These are phyloP conservation scores for Pogostemon cablin DNA, from an alignment of 257 asterid genomes.

Conservation along the genomic window DNA sequence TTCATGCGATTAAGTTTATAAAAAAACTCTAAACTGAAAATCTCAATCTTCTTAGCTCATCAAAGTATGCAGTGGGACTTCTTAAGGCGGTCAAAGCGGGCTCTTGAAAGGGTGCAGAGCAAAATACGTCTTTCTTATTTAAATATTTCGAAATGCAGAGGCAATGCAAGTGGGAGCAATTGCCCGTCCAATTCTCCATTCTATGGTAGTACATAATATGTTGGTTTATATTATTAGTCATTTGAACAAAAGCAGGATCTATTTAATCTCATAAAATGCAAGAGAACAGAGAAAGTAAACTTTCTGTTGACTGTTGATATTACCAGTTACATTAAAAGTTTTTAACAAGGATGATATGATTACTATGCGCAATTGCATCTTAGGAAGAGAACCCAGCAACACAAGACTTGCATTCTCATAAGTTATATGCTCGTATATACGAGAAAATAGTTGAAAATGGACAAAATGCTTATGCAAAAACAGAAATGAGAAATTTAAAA, in stretches of 20 bases:
- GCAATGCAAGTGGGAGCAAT: slow-evolving; percentile 71
- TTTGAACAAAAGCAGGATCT: too few species aligned
- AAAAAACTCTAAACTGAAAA: too few species aligned
- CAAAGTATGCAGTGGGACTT: slow-evolving; percentile 63
- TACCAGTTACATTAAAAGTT: slow-evolving; percentile 83
- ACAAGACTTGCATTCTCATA: slow-evolving; percentile 38
- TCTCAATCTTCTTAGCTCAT: slow-evolving; percentile 28
- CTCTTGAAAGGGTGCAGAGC: slow-evolving; percentile 94
- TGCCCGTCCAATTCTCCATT: slow-evolving; percentile 98
- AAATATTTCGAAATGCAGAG: slow-evolving; percentile 76
- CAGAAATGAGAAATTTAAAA: not conserved
- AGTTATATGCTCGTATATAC: slow-evolving; percentile 89
- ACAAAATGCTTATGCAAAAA: not conserved
- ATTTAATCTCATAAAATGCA: too few species aligned
- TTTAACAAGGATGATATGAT: slow-evolving; percentile 53
- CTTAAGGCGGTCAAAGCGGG: slow-evolving; percentile 77
- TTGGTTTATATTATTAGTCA: not conserved
- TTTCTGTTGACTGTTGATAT: not conserved
- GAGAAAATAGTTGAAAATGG: slow-evolving; percentile 11
- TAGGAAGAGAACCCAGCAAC: too few species aligned
- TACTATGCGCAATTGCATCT: too few species aligned
- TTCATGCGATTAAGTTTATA: too few species aligned
- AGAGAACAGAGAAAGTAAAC: not conserved
- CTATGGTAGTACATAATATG: slow-evolving; percentile 39
- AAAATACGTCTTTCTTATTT: slow-evolving; percentile 62